Conservation (phyloP, 2,329 filamentous ascomycete genomes). For the Lomentospora prolificans region DNA sequence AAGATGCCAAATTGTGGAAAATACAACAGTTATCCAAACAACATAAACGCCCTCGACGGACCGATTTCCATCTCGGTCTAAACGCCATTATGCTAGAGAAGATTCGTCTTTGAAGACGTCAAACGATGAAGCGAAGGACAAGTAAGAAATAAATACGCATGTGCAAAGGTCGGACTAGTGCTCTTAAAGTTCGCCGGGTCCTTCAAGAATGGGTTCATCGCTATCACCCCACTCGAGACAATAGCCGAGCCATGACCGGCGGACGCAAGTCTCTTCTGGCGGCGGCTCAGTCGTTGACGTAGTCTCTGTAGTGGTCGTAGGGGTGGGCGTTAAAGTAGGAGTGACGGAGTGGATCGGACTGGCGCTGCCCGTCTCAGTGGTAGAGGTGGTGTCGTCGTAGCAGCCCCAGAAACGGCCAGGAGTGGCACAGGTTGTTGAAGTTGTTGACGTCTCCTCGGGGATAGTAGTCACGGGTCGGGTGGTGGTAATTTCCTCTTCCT, state of each 20-base stretch:
- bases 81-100: constrained; percentile 4
- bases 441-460: constrained; percentile 16
- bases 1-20: no score
- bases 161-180: neutral
- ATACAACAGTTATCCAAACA: no score
- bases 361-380: constrained; percentile 10
- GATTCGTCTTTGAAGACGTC: neutral
- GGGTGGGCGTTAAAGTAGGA: constrained; percentile 20
- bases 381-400: constrained; percentile 25
- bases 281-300: constrained; percentile 17
- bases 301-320: constrained; percentile 16
- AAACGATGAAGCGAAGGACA: neutral
- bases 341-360: constrained; percentile 18
- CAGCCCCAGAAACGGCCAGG: constrained; percentile 42
- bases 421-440: constrained; percentile 22
- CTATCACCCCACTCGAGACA: constrained; percentile 28
- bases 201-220: constrained; percentile 12
- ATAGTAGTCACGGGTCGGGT: constrained; percentile 19
- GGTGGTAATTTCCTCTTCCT: constrained; percentile 18
- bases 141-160: neutral
- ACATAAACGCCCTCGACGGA: neutral
- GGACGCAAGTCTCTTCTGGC: constrained; percentile 22
- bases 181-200: constrained; percentile 22
- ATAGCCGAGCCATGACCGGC: constrained; percentile 29
- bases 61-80: neutral